Conservation (phyloP, 768 basidiomycete species). For the Hericium rajendrae region DNA sequence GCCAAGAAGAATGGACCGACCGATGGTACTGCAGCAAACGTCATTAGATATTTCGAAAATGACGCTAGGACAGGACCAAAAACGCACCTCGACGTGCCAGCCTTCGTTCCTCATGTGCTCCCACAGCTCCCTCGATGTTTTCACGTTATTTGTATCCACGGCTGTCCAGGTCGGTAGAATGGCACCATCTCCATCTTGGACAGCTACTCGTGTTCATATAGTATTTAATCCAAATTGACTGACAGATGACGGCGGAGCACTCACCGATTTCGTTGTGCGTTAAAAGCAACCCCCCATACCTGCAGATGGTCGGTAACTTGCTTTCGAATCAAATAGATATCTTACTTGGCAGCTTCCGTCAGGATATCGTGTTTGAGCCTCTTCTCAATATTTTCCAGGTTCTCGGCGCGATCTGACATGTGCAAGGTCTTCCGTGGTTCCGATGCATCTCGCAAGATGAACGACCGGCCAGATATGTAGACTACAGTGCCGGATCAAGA, state of each 20-base stretch:
- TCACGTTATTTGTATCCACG: constrained; percentile 75
- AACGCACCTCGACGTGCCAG: constrained; percentile 82
- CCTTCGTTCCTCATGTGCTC: constrained; percentile 67
- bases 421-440: constrained; percentile 71
- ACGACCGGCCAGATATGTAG: constrained; percentile 86
- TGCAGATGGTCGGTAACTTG: constrained; percentile 22
- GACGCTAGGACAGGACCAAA: background rate
- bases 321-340: no score
- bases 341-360: constrained; percentile 59
- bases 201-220: constrained; percentile 21
- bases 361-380: constrained; percentile 88
- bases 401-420: constrained; percentile 88
- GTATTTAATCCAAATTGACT: background rate
- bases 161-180: constrained; percentile 92
- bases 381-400: constrained; percentile 85
- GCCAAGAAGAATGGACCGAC: constrained; percentile 25
- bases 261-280: constrained; percentile 89
- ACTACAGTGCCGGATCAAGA: constrained; percentile 29
- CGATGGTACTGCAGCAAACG: constrained; percentile 55
- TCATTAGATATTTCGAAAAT: background rate
- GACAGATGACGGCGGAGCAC: constrained; percentile 11
- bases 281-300: constrained; percentile 83
- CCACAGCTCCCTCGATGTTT: constrained; percentile 84
- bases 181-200: constrained; percentile 62
- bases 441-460: constrained; percentile 82